Percentiles rank a stretch among this genome's conserved stretches.
Conservation (phyloP, 768 basidiomycete genomes). For the Pilatotrama ljubarskyi region DNA sequence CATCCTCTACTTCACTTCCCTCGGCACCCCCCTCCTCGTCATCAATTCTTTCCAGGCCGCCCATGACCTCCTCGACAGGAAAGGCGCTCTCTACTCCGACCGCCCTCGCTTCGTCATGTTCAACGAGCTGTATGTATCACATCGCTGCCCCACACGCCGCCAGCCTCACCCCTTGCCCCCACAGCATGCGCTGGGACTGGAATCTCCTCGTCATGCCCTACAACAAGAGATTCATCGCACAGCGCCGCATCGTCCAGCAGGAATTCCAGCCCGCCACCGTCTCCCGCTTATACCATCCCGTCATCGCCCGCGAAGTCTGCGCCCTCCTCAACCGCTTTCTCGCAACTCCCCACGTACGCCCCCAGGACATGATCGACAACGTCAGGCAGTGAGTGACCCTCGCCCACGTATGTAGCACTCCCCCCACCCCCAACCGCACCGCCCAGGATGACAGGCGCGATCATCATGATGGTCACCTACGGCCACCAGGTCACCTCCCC, state of each 20-base stretch:
- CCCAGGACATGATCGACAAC: background rate
- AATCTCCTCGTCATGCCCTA: constrained; percentile 16
- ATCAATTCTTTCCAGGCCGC: constrained; percentile 27
- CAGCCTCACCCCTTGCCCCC: no score
- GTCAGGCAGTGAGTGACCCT: background rate
- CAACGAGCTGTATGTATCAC: background rate
- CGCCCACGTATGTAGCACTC: background rate
- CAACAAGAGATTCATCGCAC: background rate
- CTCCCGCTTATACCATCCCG: background rate
- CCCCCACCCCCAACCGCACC: background rate
- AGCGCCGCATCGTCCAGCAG: constrained; percentile 7
- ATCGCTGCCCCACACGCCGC: no score
- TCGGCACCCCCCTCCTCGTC: constrained; percentile 27
- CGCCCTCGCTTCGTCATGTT: constrained; percentile 23
- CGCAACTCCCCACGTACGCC: no score
- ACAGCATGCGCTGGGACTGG: constrained; percentile 6
- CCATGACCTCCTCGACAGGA: constrained; percentile 30
- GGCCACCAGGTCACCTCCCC: no score
- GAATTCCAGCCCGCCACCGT: constrained; percentile 1
- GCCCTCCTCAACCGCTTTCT: background rate
- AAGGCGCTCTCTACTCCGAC: constrained; percentile 28
- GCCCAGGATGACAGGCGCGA: background rate
- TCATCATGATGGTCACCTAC: no score
- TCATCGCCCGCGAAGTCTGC: constrained; percentile 6
- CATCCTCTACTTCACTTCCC: constrained; percentile 23